Evolutionary conservation across 805 yeast species (phyloP), one percentile per base, ranked within the genome.

Genomic region (Myxozyma kluyveri): DNA sequence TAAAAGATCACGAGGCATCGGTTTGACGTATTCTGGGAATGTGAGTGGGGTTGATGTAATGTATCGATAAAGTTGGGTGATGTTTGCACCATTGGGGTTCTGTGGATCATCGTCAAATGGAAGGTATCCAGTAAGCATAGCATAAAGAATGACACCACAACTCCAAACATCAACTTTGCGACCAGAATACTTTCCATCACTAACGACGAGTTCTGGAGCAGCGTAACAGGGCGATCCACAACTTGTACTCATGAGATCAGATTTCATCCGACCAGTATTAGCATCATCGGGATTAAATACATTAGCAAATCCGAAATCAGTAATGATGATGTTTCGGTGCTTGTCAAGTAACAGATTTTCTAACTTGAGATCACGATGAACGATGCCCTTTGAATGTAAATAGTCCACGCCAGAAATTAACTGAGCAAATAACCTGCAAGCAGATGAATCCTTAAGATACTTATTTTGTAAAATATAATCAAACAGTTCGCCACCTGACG

Each of bases 161-260:
- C 96, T 88, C 99, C 99, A 93, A 39, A 90, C 85, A 70, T 93
- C 99, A 29, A 88, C 97, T 69, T 88, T 89, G 56, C 88, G 79
- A 21, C 96, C 97, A 61, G 86, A 88, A 67, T 93, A 93, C 14
- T 95, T 89, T 48, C 82, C 79, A 57, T 83, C 87, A 10, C 91
- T 84, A 27, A 89, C 84, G 2, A 93, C 99, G 52, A 93, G 72
- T 67, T 93, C 99, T 0, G 99, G 99, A 1, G 99, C 99, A 0
- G 99, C 99, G 69, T 91, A 91, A 68, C 99, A 91, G 0, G 99
- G 99, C 2, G 96, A 88, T 1, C 99, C 99, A 69, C 99, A 91
- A 33, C 90, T 81, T 1, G 98, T 91, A 66, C 83, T 83, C 98
- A 91, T 93, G 41, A 88, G 72, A 67, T 88, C 96, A 59, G 65